Conservation (phyloP, 2,329 filamentous ascomycete genomes). For the Neofusicoccum parvum region DNA sequence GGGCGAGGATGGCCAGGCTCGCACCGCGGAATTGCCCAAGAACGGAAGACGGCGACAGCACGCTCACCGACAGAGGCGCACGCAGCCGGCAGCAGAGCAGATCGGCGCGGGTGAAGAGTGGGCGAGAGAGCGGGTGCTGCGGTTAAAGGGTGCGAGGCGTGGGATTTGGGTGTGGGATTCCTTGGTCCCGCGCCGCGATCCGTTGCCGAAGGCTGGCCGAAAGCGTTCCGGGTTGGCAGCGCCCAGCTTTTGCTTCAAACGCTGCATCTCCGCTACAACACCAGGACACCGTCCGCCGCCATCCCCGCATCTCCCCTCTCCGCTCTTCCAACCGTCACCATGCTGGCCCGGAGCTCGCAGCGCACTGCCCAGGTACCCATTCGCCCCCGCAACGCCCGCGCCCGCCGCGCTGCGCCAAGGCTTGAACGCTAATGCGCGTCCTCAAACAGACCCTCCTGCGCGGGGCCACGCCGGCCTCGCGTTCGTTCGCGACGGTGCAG, state of each 20-base stretch:
- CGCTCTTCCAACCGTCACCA: conserved; percentile 25
- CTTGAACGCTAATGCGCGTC: conserved; percentile 30
- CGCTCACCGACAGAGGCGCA: too few relatives aligned
- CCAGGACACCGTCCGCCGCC: conserved; percentile 8
- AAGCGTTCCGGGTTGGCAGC: conserved; percentile 15
- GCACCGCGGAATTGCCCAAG: too few relatives aligned
- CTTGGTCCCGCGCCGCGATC: conserved; percentile 14
- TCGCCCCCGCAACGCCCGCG: conserved; percentile 3
- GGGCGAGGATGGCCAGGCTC: too few relatives aligned
- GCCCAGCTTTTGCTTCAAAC: conserved; percentile 18
- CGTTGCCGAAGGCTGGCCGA: conserved; percentile 21
- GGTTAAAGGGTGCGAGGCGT: background rate
- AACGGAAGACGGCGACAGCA: too few relatives aligned
- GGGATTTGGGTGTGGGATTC: background rate
- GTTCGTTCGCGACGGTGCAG: conserved; percentile 67
- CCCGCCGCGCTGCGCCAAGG: conserved; percentile 7
- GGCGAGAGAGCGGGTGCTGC: too few relatives aligned
- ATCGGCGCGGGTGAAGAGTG: too few relatives aligned
- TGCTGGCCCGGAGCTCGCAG: conserved; percentile 49
- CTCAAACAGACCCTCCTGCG: conserved; percentile 57
- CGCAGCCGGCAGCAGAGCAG: too few relatives aligned
- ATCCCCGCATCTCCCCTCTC: conserved; percentile 18
- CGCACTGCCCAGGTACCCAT: conserved; percentile 50
- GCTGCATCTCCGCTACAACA: conserved; percentile 20
- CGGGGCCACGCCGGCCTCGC: conserved; percentile 52